Evolutionary conservation across 2,329 filamentous ascomycete species (phyloP).

Genomic region (Apiospora marii): DNA sequence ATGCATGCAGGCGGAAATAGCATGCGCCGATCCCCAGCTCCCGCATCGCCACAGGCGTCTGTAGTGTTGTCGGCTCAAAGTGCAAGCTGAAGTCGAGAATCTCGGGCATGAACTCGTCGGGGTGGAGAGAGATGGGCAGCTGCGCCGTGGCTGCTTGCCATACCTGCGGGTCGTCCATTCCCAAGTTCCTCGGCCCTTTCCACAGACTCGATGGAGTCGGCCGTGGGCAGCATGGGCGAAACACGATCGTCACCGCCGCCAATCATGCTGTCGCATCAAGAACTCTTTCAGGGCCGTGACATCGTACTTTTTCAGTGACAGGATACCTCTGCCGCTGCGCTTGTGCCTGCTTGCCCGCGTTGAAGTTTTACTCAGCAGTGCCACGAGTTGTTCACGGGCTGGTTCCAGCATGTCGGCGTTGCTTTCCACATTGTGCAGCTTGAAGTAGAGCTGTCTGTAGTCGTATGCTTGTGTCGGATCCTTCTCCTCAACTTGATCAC

Average conservation of each 20-base stretch:
- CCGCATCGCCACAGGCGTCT: background rate
- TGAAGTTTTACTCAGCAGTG: background rate
- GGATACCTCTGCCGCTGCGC: background rate
- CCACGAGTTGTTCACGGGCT: background rate
- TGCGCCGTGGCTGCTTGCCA: constrained; percentile 57
- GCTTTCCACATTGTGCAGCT: background rate
- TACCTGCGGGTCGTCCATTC: background rate
- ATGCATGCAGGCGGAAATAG: background rate
- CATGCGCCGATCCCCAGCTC: background rate
- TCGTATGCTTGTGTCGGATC: background rate
- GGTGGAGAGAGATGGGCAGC: constrained; percentile 55
- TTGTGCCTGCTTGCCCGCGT: background rate
- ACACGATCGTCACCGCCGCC: background rate
- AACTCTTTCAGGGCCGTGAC: background rate
- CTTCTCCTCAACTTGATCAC: background rate
- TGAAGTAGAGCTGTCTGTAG: background rate
- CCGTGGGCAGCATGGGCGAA: background rate
- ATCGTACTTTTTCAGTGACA: background rate
- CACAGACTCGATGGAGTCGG: background rate
- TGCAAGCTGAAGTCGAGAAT: constrained; percentile 60
- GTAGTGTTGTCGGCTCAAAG: constrained; percentile 48
- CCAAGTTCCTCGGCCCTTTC: background rate
- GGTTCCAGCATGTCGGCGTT: background rate
- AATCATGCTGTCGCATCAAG: background rate
- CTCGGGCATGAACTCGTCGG: constrained; percentile 57